A percentile compares a stretch with the other conserved stretches of the same genome.
Evolutionary conservation across 352 stramenopile species (phyloP).

Genomic region (Peronospora destructor): DNA sequence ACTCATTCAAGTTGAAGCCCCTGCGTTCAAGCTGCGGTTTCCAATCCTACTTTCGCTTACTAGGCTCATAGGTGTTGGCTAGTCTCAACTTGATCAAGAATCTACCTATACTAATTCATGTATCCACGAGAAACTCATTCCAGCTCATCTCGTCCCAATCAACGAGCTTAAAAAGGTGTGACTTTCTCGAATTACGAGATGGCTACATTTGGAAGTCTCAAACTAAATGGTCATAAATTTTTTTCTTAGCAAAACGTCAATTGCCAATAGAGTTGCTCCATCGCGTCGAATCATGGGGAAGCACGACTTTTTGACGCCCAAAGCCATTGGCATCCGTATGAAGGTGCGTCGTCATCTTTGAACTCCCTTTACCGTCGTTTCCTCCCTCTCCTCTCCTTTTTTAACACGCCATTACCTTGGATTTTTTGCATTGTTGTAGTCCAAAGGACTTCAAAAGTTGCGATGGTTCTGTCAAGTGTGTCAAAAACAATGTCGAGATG

Average conservation of each 20-base stretch:
- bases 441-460: slow-evolving; percentile 97
- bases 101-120: too few relatives aligned
- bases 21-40: neutral
- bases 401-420: neutral
- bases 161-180: too few relatives aligned
- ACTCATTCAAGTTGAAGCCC: neutral
- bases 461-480: slow-evolving; percentile 99
- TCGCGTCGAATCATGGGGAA: slow-evolving; percentile 63
- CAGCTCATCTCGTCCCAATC: too few relatives aligned
- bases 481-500: slow-evolving; percentile 98
- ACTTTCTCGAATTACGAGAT: too few relatives aligned
- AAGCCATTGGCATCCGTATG: slow-evolving; percentile 83
- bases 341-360: slow-evolving; percentile 43
- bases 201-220: too few relatives aligned
- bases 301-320: slow-evolving; percentile 79
- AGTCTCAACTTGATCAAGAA: too few relatives aligned
- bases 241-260: too few relatives aligned
- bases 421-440: slow-evolving; percentile 27
- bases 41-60: neutral
- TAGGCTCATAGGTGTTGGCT: too few relatives aligned
- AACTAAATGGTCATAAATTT: too few relatives aligned
- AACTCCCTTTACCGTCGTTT: neutral
- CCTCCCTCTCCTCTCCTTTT: neutral
- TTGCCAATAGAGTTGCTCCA: too few relatives aligned
- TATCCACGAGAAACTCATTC: too few relatives aligned